Evolutionary conservation across 805 yeast species (phyloP).

Genomic region (Lipomyces oligophaga): DNA sequence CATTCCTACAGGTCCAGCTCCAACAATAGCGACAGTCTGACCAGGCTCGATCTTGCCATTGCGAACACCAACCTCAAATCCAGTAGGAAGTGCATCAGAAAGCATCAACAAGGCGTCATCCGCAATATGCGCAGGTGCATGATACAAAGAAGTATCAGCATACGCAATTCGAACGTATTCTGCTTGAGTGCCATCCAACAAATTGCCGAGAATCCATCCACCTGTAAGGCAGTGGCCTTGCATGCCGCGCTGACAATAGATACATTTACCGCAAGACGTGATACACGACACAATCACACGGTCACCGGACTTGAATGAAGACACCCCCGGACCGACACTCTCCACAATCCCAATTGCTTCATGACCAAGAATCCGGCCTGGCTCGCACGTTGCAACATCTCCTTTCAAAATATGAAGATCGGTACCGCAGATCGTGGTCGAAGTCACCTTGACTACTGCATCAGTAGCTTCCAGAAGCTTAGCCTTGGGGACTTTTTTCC

Average conservation of each 20-base stretch:
- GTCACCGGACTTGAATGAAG: constrained; percentile 45
- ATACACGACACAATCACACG: constrained; percentile 49
- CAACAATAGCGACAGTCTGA: constrained; percentile 21
- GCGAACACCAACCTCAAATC: constrained; percentile 23
- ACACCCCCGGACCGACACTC: constrained; percentile 40
- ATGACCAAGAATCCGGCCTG: constrained; percentile 48
- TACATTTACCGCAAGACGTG: constrained; percentile 57
- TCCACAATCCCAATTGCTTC: constrained; percentile 41
- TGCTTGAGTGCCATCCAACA: constrained; percentile 57
- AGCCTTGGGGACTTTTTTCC: constrained; percentile 25
- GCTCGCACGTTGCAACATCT: constrained; percentile 38
- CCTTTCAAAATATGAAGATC: constrained; percentile 53
- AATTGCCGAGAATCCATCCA: constrained; percentile 36
- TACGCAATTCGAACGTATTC: constrained; percentile 57
- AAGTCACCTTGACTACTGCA: constrained; percentile 47
- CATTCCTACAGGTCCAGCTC: constrained; percentile 27
- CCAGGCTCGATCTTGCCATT: constrained; percentile 18
- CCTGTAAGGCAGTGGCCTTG: constrained; percentile 24
- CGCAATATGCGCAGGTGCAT: constrained; percentile 38
- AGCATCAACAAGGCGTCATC: constrained; percentile 22
- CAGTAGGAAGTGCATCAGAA: constrained; percentile 28
- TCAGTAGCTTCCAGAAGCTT: constrained; percentile 36
- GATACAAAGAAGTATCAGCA: constrained; percentile 50
- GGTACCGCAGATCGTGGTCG: constrained; percentile 53
- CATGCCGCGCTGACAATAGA: constrained; percentile 46